These are phyloP conservation scores for Schizosaccharomyces cryophilus DNA, from an alignment of 805 yeast species.

Conservation along the genomic window DNA sequence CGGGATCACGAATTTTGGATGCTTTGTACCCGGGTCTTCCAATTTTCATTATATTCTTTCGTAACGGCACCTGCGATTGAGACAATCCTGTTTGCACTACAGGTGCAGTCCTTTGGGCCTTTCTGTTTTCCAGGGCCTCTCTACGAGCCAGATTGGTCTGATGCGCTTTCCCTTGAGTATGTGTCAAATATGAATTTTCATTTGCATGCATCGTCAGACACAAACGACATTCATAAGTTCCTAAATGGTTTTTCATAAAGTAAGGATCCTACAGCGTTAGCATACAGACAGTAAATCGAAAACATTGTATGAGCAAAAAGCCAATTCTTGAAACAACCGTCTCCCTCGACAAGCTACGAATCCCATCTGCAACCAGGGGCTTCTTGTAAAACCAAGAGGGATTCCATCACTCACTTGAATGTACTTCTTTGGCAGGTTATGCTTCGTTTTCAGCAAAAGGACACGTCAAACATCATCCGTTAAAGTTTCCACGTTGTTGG, in stretches of 20 bases:
- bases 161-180: conserved; percentile 66
- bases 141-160: conserved; percentile 46
- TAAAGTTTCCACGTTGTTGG: too few species aligned
- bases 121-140: conserved; percentile 9
- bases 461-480: too few species aligned
- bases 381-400: too few species aligned
- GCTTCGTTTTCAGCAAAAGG: too few species aligned
- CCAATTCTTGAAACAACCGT: too few species aligned
- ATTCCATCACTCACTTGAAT: too few species aligned
- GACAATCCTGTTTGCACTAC: conserved; percentile 5
- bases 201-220: conserved; percentile 65
- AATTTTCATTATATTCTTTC: conserved; percentile 29
- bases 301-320: too few species aligned
- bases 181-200: conserved; percentile 62
- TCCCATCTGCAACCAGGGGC: too few species aligned
- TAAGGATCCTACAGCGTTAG: conserved; percentile 35
- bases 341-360: too few species aligned
- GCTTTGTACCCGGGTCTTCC: conserved; percentile 54
- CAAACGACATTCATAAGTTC: conserved; percentile 57
- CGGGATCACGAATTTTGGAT: conserved; percentile 41
- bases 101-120: conserved; percentile 8
- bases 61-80: conserved; percentile 17
- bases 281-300: too few species aligned
- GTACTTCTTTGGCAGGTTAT: too few species aligned
- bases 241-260: conserved; percentile 61